Conservation (phyloP, 1,284 basidiomycete genomes). For the Garcileccinum viscosum region DNA sequence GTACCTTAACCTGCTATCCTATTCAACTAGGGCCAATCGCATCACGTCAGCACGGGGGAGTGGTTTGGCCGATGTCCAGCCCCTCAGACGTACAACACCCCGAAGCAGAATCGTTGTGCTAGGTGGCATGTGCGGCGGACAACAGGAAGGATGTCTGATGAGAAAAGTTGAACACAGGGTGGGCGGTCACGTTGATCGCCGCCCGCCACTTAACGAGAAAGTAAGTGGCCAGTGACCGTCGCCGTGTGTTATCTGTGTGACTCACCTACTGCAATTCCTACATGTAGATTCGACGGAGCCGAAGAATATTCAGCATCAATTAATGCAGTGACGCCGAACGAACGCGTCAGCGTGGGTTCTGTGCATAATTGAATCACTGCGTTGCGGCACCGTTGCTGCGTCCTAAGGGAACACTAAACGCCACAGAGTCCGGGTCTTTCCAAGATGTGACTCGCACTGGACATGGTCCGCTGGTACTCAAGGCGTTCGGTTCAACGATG, state of each 20-base stretch:
- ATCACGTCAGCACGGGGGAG: background rate
- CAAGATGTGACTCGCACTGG: background rate
- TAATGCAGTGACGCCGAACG: background rate
- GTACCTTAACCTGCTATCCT: background rate
- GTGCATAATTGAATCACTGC: background rate
- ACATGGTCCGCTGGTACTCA: background rate
- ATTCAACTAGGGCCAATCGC: background rate
- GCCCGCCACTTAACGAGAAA: background rate
- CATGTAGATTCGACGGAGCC: slow-evolving; percentile 19
- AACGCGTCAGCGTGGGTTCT: background rate
- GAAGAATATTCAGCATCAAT: background rate
- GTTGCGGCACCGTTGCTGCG: background rate
- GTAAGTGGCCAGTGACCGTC: background rate
- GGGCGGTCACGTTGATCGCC: background rate
- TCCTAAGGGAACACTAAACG: background rate
- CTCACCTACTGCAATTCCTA: slow-evolving; percentile 17
- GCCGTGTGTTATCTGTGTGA: slow-evolving; percentile 5
- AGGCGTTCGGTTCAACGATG: background rate
- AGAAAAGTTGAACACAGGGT: slow-evolving; percentile 17
- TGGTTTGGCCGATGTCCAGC: background rate
- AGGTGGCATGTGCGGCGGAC: slow-evolving; percentile 11
- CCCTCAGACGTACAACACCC: background rate
- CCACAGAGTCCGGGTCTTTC: background rate
- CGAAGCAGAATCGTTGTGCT: slow-evolving; percentile 1
- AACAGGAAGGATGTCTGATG: slow-evolving; percentile 23